These are phyloP conservation scores for Colletotrichum gigasporum DNA, from an alignment of 2,329 filamentous ascomycete species.

Conservation along the genomic window DNA sequence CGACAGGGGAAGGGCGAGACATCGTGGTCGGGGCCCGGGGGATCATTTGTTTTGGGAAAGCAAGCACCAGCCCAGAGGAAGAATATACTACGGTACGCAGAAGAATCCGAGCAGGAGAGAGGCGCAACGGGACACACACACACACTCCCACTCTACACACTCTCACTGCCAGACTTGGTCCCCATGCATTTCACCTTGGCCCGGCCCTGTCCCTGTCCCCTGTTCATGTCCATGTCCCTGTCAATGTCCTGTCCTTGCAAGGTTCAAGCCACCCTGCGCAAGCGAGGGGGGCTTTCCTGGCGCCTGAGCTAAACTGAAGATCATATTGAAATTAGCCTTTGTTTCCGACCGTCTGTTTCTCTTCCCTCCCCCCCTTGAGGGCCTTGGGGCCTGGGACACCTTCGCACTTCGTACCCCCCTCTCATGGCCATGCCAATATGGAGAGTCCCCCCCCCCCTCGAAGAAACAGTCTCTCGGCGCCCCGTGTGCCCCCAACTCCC, in stretches of 20 bases:
- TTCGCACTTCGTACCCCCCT: not conserved
- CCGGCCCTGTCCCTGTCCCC: not conserved
- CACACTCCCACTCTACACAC: too few species aligned
- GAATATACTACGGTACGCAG: not conserved
- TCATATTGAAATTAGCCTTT: constrained; percentile 34
- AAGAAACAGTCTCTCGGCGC: constrained; percentile 21
- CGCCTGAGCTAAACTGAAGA: constrained; percentile 30
- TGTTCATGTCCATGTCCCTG: too few species aligned
- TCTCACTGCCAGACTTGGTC: not conserved
- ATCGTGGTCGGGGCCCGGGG: constrained; percentile 22
- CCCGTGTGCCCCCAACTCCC: constrained; percentile 11
- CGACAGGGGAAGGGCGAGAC: constrained; percentile 26
- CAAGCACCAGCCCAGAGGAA: constrained; percentile 18
- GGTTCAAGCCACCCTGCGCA: constrained; percentile 32
- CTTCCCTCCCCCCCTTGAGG: too few species aligned
- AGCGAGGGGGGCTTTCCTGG: constrained; percentile 33
- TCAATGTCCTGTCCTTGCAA: constrained; percentile 27
- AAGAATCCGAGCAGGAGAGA: constrained; percentile 11
- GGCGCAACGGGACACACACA: too few species aligned
- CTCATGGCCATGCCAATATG: constrained; percentile 24
- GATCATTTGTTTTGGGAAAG: constrained; percentile 26
- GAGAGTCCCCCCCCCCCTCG: constrained; percentile 10
- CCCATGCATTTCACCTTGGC: not conserved
- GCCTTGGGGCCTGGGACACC: too few species aligned
- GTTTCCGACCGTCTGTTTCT: constrained; percentile 33